phyloP scores from a whole-genome alignment of 75 land plant species.

The Adiantum capillusveneris region DNA sequence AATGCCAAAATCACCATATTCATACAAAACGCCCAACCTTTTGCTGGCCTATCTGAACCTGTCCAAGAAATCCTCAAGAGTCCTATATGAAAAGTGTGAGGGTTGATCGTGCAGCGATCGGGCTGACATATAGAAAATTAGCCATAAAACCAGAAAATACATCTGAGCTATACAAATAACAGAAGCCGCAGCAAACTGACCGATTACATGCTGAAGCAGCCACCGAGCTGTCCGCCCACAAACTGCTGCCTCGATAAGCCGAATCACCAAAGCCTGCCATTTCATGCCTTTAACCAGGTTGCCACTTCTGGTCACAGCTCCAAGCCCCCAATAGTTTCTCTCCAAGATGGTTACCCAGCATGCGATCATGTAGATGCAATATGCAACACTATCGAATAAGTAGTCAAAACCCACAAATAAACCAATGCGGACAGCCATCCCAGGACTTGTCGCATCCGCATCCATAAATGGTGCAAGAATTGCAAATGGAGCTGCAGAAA shows the following conservation, averaged over 20 bases:
- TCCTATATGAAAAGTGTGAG: slow-evolving; percentile 13
- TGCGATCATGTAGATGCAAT: slow-evolving; percentile 43
- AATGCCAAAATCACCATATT: no score
- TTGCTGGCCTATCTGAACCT: slow-evolving; percentile 6
- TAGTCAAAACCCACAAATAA: slow-evolving; percentile 48
- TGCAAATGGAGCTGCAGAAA: slow-evolving; percentile 62
- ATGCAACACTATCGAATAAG: slow-evolving; percentile 37
- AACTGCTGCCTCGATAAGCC: slow-evolving; percentile 42
- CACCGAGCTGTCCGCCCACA: slow-evolving; percentile 48
- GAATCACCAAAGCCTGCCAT: slow-evolving; percentile 39
- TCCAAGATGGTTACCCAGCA: slow-evolving; percentile 73
- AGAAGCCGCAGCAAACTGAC: slow-evolving; percentile 28
- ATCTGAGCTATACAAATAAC: slow-evolving; percentile 43
- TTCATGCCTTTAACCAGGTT: slow-evolving; percentile 45
- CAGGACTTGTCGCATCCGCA: slow-evolving; percentile 18
- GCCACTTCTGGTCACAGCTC: slow-evolving; percentile 57
- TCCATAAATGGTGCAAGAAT: slow-evolving; percentile 29
- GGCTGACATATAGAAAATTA: slow-evolving; percentile 56
- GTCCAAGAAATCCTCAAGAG: slow-evolving; percentile 23
- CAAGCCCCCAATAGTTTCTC: slow-evolving; percentile 39
- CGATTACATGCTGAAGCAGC: slow-evolving; percentile 31
- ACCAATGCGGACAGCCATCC: slow-evolving; percentile 32
- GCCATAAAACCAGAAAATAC: slow-evolving; percentile 69
- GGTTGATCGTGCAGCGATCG: slow-evolving; percentile 12
- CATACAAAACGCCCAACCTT: no score